Conservation (phyloP, 2,329 filamentous ascomycete genomes). For the Trichoderma endophyticum region DNA sequence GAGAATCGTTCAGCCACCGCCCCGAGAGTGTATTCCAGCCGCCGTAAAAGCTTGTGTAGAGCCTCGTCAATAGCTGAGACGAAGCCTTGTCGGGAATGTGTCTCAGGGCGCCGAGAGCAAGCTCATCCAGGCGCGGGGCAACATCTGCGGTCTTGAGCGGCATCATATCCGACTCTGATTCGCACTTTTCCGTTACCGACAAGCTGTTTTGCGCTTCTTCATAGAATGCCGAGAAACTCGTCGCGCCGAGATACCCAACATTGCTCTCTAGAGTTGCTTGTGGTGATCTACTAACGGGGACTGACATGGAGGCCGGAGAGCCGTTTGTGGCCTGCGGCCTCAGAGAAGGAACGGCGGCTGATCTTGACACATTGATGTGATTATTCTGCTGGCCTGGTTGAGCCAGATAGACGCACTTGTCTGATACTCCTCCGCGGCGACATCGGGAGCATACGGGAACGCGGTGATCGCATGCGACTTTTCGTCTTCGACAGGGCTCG, state of each 20-base stretch:
- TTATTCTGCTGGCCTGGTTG: neutral
- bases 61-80: neutral
- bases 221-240: constrained; percentile 16
- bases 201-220: constrained; percentile 12
- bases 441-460: constrained; percentile 16
- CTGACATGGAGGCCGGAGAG: neutral
- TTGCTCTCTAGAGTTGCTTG: neutral
- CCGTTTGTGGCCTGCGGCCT: neutral
- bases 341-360: neutral
- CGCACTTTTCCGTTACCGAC: neutral
- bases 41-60: neutral
- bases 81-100: constrained; percentile 7
- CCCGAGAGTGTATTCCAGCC: constrained; percentile 3
- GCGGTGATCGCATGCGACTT: constrained; percentile 17
- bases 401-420: constrained; percentile 11
- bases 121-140: neutral
- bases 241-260: constrained; percentile 15
- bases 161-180: neutral
- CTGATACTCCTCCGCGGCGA: constrained; percentile 7
- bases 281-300: neutral
- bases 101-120: neutral
- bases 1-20: neutral
- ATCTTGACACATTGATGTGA: neutral
- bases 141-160: neutral
- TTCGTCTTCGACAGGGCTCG: constrained; percentile 14